Conservation (phyloP, 2,329 filamentous ascomycete genomes). For the Diaporthe amygdali region DNA sequence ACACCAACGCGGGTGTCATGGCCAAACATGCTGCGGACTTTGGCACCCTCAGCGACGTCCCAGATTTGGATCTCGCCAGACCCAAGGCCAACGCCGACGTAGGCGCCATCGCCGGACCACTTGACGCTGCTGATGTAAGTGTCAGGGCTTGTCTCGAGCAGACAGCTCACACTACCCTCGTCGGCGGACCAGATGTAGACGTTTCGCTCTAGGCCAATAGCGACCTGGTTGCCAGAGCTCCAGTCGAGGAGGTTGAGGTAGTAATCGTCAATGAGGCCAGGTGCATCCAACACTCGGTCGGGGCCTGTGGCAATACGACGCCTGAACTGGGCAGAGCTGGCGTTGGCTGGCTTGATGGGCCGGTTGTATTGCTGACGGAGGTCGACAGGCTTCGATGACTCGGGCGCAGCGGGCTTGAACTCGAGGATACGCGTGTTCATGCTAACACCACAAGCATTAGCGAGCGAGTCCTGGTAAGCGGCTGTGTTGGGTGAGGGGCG, state of each 20-base stretch:
- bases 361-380: conserved; percentile 98
- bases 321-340: conserved; percentile 82
- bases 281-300: conserved; percentile 94
- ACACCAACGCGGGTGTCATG: conserved; percentile 96
- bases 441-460: conserved; percentile 88
- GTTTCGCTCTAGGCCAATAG: conserved; percentile 93
- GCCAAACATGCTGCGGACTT: conserved; percentile 98
- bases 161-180: conserved; percentile 84
- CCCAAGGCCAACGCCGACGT: conserved; percentile 93
- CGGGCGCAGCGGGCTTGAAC: conserved; percentile 97
- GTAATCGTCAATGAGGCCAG: conserved; percentile 96
- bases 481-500: conserved; percentile 86
- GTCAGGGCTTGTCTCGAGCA: conserved; percentile 86
- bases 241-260: conserved; percentile 98
- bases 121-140: conserved; percentile 98
- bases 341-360: conserved; percentile 79
- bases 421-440: conserved; percentile 94
- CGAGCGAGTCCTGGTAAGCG: conserved; percentile 90
- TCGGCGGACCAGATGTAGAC: conserved; percentile 99
- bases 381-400: conserved; percentile 98
- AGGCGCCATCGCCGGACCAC: conserved; percentile 97
- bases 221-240: conserved; percentile 97
- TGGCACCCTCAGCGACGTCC: conserved; percentile 93
- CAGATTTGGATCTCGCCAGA: conserved; percentile 98
- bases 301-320: conserved; percentile 93